phyloP scores from a whole-genome alignment of 768 basidiomycete species.

The Hemileccinum impolitum region DNA sequence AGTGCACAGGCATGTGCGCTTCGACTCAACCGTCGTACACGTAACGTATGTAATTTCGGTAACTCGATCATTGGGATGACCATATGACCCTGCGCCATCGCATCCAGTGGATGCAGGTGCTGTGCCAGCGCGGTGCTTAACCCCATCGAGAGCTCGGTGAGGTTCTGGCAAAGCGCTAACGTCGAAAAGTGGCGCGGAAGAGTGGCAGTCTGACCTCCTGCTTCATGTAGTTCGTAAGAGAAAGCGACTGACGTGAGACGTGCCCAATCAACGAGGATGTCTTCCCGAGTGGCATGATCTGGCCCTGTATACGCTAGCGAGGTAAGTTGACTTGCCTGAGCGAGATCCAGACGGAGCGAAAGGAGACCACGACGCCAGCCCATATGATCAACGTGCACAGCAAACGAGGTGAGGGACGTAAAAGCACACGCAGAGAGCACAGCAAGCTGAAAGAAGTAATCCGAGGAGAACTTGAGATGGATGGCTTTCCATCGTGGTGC shows the following conservation, averaged over 20 bases:
- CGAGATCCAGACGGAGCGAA: constrained; percentile 21
- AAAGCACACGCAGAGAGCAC: constrained; percentile 20
- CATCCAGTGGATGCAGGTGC: constrained; percentile 12
- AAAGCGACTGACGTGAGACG: constrained; percentile 24
- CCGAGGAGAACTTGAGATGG: constrained; percentile 26
- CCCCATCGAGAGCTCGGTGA: constrained; percentile 23
- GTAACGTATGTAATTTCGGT: constrained; percentile 19
- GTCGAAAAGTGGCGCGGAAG: constrained; percentile 18
- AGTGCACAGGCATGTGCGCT: constrained; percentile 15
- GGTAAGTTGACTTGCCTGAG: constrained; percentile 13
- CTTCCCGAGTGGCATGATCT: constrained; percentile 19
- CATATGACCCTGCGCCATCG: constrained; percentile 2
- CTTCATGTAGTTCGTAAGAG: constrained; percentile 24
- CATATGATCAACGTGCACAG: constrained; percentile 27
- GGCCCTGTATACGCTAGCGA: constrained; percentile 25
- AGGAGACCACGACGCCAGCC: constrained; percentile 23
- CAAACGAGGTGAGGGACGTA: constrained; percentile 20
- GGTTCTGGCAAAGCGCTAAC: constrained; percentile 15
- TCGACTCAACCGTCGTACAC: constrained; percentile 21
- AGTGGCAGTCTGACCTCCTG: constrained; percentile 22
- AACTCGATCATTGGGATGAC: constrained; percentile 11
- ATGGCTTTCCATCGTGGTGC: constrained; percentile 25
- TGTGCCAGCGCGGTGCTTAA: constrained; percentile 11
- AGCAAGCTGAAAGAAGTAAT: constrained; percentile 20
- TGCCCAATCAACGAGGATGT: constrained; percentile 21